These are phyloP conservation scores for Ogataea hybrid DNA, from an alignment of 1,139 yeast genomes.

Conservation along the genomic window DNA sequence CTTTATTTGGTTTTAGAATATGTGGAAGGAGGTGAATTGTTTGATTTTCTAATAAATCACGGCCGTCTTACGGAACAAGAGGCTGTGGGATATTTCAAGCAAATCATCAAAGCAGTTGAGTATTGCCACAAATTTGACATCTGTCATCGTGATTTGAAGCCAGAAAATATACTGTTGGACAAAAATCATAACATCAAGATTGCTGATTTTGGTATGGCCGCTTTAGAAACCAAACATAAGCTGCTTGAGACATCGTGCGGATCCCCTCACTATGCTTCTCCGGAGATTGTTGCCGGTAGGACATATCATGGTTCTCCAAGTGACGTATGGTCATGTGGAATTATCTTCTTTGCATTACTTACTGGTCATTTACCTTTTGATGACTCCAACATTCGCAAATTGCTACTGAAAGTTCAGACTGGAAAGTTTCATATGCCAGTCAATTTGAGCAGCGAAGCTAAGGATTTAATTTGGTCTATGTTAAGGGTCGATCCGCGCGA, in stretches of 20 bases:
- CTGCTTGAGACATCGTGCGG: constrained; percentile 80
- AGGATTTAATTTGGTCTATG: constrained; percentile 68
- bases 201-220: constrained; percentile 90
- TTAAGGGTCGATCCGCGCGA: constrained; percentile 74
- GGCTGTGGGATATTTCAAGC: constrained; percentile 73
- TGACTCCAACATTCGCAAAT: constrained; percentile 71
- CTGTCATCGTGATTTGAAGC: constrained; percentile 80
- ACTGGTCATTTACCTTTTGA: constrained; percentile 83
- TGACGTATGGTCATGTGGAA: constrained; percentile 88
- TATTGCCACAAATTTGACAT: constrained; percentile 80
- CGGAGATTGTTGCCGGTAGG: constrained; percentile 77
- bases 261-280: constrained; percentile 86
- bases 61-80: constrained; percentile 77
- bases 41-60: constrained; percentile 71
- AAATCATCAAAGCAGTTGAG: constrained; percentile 74
- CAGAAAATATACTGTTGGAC: constrained; percentile 71
- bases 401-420: constrained; percentile 69
- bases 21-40: constrained; percentile 82
- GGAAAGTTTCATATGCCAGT: constrained; percentile 74
- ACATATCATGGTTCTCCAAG: constrained; percentile 81
- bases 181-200: constrained; percentile 66
- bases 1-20: constrained; percentile 72
- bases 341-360: constrained; percentile 69
- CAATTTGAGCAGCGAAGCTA: constrained; percentile 63
- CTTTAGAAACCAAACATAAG: constrained; percentile 69